Base-by-base conservation (phyloP, 768 basidiomycete genomes). In the Amanita phalloides region DNA sequence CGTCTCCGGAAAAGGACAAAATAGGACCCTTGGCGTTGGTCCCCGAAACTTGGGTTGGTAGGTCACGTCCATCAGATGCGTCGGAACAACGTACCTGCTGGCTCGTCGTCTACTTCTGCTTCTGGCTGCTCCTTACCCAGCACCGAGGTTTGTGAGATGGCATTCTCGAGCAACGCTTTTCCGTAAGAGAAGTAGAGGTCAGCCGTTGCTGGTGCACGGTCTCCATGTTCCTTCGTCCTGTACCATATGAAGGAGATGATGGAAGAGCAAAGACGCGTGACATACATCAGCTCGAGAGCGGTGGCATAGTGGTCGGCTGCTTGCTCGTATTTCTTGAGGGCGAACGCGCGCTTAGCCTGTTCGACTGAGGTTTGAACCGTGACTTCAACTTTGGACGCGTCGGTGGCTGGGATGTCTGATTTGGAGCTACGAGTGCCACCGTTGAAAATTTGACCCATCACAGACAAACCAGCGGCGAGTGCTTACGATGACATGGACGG, bases 171-270 rank as follows among this genome's bases (percentile, higher is more conserved):
- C 38, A 98, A 68, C 3, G 96, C 92, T 65, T 87, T 92, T 11
- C 96, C 96, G 61, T 98, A 99, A 3, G 79, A 74, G 53, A 95
- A 85, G 55, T 97, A 88, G 20, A 95, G 64, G 60, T 97, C 91
- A 6, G 92, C 95, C 49, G 77, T 83, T 61, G 89, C 83, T 0
- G 86, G 84, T 21, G 86, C 80, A 60, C 91, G 76, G 45, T 98
- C 93, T 35, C 82, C 88, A 54, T 82, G 70, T 58, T 81, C 73
- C 60, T 78, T 70, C 23, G 89, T 87, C 56, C 91, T 94, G 55
- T 28, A n/a, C 17, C 30, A 46, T 13, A 45, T 6, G 3, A 13
- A 46, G 38, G 44, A 33, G 2, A 13, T 35, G 43, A 45, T 10
- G 28, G 7, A 35, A 35, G 25, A 17, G 6, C 25, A 35, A 51